These are phyloP conservation scores for Colletotrichum limetticola DNA, from an alignment of 2,329 filamentous ascomycete genomes.

Conservation along the genomic window DNA sequence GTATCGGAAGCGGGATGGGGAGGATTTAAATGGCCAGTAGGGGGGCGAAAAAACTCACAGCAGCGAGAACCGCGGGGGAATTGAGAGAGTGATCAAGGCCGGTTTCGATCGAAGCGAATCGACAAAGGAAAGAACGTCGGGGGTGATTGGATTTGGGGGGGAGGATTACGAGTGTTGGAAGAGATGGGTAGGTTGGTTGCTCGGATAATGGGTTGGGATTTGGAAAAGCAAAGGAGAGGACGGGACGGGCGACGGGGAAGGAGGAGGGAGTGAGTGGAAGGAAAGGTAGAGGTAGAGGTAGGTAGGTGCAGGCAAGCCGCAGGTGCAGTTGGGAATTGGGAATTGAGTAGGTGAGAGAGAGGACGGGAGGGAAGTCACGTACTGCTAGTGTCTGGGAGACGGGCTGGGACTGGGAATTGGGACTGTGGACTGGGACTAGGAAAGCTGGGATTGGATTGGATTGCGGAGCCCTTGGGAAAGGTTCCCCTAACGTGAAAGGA, in stretches of 20 bases:
- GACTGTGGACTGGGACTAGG: conserved; percentile 1
- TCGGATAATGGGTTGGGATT: conserved; percentile 35
- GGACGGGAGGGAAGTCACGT: background rate
- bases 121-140: conserved; percentile 38
- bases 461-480: conserved; percentile 30
- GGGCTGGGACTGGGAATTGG: background rate
- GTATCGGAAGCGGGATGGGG: conserved; percentile 22
- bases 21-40: conserved; percentile 25
- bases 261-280: conserved; percentile 6
- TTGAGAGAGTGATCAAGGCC: conserved; percentile 28
- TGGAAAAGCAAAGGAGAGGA: conserved; percentile 37
- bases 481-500: conserved; percentile 34
- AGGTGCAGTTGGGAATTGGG: conserved; percentile 1
- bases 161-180: conserved; percentile 30
- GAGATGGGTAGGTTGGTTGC: conserved; percentile 28
- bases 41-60: conserved; percentile 31
- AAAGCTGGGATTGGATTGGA: conserved; percentile 28
- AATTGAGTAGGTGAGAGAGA: background rate
- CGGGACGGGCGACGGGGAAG: conserved; percentile 28
- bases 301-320: conserved; percentile 8
- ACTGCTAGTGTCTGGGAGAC: background rate
- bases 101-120: conserved; percentile 37
- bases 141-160: conserved; percentile 27
- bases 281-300: background rate
- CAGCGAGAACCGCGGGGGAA: conserved; percentile 19